These are phyloP conservation scores for Ustilago vetiveriae DNA, from an alignment of 1,284 basidiomycete species.

Conservation along the genomic window DNA sequence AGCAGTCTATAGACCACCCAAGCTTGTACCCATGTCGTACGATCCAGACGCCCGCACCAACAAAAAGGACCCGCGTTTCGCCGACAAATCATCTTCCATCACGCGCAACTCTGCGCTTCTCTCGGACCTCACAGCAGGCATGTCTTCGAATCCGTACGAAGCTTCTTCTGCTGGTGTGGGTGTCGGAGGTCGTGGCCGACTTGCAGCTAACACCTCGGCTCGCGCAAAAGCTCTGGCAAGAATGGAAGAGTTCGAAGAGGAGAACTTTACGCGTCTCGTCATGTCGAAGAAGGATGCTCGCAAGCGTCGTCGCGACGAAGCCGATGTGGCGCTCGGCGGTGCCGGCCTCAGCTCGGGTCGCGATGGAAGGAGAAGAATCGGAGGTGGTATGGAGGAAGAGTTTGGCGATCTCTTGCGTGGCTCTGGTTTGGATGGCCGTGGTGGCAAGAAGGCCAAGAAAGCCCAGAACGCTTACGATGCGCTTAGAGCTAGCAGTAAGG, in stretches of 20 bases:
- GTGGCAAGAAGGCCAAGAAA: conserved; percentile 51
- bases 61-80: conserved; percentile 68
- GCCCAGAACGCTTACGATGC: conserved; percentile 38
- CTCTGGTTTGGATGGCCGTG: conserved; percentile 39
- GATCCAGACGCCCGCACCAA: conserved; percentile 73
- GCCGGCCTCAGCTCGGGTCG: conserved; percentile 55
- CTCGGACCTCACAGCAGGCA: conserved; percentile 58
- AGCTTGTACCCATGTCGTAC: conserved; percentile 91
- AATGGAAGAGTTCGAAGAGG: conserved; percentile 92
- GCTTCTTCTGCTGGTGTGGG: conserved; percentile 60
- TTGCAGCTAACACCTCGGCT: conserved; percentile 64
- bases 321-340: conserved; percentile 85
- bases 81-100: conserved; percentile 22
- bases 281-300: conserved; percentile 89
- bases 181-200: conserved; percentile 41
- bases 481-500: conserved; percentile 31
- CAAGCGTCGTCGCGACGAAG: conserved; percentile 84
- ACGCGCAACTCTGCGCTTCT: conserved; percentile 60
- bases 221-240: conserved; percentile 81
- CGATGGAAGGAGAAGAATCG: conserved; percentile 53
- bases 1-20: conserved; percentile 85
- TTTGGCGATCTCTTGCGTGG: conserved; percentile 63
- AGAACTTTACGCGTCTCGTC: conserved; percentile 90
- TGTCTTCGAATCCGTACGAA: conserved; percentile 65
- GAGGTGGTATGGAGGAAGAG: conserved; percentile 65